Percentiles rank a stretch among this genome's conserved stretches.
Evolutionary conservation across 2,329 filamentous ascomycete genomes (phyloP).

Genomic region (Daldinia eschscholtzii): DNA sequence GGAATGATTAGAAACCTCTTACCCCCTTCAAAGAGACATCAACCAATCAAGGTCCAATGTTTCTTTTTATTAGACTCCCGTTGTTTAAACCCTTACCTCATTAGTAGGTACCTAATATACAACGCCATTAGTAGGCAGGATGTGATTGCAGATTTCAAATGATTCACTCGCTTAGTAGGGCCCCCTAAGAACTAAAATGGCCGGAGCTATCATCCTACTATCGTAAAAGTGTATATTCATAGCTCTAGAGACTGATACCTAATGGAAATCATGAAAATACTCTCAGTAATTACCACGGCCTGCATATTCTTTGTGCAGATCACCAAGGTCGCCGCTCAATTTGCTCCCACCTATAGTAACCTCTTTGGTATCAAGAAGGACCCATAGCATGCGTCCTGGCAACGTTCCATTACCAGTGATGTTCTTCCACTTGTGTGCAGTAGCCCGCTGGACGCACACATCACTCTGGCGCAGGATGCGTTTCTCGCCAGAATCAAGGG

Average conservation of each 20-base stretch:
- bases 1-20: not conserved
- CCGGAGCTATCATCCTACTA: not conserved
- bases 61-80: not conserved
- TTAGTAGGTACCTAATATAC: not conserved
- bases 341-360: not conserved
- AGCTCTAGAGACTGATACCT: not conserved
- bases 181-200: not conserved
- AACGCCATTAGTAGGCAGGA: not conserved
- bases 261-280: no score
- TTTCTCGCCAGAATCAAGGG: not conserved
- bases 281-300: not conserved
- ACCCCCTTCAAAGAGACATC: not conserved
- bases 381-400: not conserved
- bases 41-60: not conserved
- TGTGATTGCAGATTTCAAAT: not conserved
- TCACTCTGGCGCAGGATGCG: not conserved
- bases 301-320: not conserved
- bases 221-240: not conserved
- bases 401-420: not conserved
- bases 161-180: not conserved
- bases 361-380: not conserved
- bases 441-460: not conserved
- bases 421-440: not conserved
- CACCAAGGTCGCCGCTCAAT: not conserved
- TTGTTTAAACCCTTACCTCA: not conserved